These are phyloP conservation scores for Mycena kentingensis DNA, from an alignment of 768 basidiomycete species.

Conservation along the genomic window DNA sequence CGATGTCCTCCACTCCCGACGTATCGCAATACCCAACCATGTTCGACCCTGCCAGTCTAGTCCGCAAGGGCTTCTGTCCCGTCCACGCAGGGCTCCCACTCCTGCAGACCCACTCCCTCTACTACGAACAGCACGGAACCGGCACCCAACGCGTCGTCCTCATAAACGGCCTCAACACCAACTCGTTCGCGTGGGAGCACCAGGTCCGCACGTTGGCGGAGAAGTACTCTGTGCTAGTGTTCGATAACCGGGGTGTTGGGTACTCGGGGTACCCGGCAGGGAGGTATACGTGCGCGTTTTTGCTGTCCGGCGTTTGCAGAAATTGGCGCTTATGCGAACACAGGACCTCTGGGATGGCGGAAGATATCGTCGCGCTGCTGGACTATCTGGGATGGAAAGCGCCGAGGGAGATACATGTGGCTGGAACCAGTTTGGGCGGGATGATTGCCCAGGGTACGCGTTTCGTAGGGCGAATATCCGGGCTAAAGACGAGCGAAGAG, in stretches of 20 bases:
- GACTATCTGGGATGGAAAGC: slow-evolving; percentile 73
- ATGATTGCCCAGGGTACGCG: slow-evolving; percentile 76
- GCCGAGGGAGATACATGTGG: slow-evolving; percentile 61
- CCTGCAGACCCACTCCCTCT: slow-evolving; percentile 70
- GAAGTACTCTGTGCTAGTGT: slow-evolving; percentile 67
- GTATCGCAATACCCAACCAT: slow-evolving; percentile 36
- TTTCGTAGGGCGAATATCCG: too few species aligned
- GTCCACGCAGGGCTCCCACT: slow-evolving; percentile 50
- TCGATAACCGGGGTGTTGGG: slow-evolving; percentile 85
- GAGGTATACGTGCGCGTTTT: slow-evolving; percentile 80
- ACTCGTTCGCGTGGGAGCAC: slow-evolving; percentile 59
- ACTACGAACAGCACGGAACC: slow-evolving; percentile 76
- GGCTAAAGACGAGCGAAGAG: slow-evolving; percentile 47
- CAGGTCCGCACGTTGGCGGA: slow-evolving; percentile 68
- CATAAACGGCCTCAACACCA: slow-evolving; percentile 56
- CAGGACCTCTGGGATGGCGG: slow-evolving; percentile 78
- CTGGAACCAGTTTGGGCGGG: slow-evolving; percentile 79
- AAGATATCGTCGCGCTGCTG: slow-evolving; percentile 66
- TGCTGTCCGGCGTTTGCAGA: slow-evolving; percentile 16
- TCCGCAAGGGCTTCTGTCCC: slow-evolving; percentile 75
- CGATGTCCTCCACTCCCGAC: not conserved
- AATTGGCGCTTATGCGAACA: not conserved
- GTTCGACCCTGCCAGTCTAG: slow-evolving; percentile 63
- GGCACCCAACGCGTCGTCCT: slow-evolving; percentile 43
- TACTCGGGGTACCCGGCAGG: slow-evolving; percentile 70